A percentile compares a stretch with the other conserved stretches of the same genome.
Evolutionary conservation across 2,329 filamentous ascomycete species (phyloP).

Genomic region (Fusarium sp.): DNA sequence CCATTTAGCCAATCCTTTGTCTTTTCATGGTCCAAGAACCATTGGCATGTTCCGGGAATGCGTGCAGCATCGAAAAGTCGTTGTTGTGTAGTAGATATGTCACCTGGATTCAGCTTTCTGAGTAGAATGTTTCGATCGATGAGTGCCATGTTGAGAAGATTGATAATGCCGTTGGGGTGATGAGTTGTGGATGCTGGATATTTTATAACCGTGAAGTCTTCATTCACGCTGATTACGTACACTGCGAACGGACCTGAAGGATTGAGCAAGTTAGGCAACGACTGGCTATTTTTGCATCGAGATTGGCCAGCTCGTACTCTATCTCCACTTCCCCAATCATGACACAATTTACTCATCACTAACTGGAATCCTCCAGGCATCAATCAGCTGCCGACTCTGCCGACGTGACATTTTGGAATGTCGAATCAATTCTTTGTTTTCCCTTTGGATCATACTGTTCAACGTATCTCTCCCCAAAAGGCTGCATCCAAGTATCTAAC

Average conservation of each 20-base stretch:
- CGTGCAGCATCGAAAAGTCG: background rate
- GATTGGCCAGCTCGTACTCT: too few relatives aligned
- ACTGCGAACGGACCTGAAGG: too few relatives aligned
- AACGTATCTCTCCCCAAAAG: too few relatives aligned
- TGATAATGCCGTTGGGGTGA: background rate
- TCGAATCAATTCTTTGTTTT: slow-evolving; percentile 6
- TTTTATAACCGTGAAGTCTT: background rate
- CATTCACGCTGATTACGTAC: background rate
- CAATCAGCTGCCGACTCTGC: too few relatives aligned
- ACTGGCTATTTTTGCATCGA: too few relatives aligned
- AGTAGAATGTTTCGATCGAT: fast-evolving
- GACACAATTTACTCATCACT: background rate
- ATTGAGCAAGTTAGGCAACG: background rate
- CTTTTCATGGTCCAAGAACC: slow-evolving; percentile 2
- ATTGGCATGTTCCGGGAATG: background rate
- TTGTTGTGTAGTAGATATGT: slow-evolving; percentile 1
- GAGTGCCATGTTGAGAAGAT: background rate
- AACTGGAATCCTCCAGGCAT: too few relatives aligned
- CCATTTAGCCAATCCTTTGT: background rate
- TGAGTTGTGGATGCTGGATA: background rate
- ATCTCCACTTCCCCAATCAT: too few relatives aligned
- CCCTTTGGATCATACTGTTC: too few relatives aligned
- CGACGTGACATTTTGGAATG: background rate
- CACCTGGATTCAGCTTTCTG: slow-evolving; percentile 2
- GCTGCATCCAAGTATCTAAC: slow-evolving; percentile 26